Percentiles rank a stretch among this genome's conserved stretches.
Evolutionary conservation across 2,329 filamentous ascomycete species (phyloP).

Genomic region (Nemania sp.): DNA sequence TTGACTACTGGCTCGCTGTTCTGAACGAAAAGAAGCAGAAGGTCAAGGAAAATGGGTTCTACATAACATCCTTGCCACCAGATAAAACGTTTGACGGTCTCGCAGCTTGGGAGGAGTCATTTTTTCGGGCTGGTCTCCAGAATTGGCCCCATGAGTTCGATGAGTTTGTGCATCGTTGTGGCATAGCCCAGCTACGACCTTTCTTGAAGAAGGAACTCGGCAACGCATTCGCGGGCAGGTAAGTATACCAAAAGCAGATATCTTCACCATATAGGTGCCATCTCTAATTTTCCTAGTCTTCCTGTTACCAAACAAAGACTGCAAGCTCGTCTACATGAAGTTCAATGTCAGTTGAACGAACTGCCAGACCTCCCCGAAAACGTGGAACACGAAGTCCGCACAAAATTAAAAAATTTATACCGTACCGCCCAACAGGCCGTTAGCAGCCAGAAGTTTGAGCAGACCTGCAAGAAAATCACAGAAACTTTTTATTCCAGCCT

Average conservation of each 20-base stretch:
- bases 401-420: slow-evolving; percentile 41
- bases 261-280: neutral
- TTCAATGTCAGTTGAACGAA: slow-evolving; percentile 55
- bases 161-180: slow-evolving; percentile 49
- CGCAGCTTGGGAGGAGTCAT: slow-evolving; percentile 50
- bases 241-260: neutral
- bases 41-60: slow-evolving; percentile 72
- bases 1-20: slow-evolving; percentile 56
- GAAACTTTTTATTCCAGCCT: slow-evolving; percentile 28
- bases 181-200: slow-evolving; percentile 54
- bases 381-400: slow-evolving; percentile 62
- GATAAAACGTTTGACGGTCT: slow-evolving; percentile 51
- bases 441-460: slow-evolving; percentile 46
- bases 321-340: slow-evolving; percentile 48
- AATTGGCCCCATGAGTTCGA: slow-evolving; percentile 52
- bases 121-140: slow-evolving; percentile 17
- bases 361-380: slow-evolving; percentile 69
- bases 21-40: slow-evolving; percentile 61
- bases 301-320: slow-evolving; percentile 56
- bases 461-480: slow-evolving; percentile 25
- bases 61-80: slow-evolving; percentile 67
- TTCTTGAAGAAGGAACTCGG: slow-evolving; percentile 56
- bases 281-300: slow-evolving; percentile 43
- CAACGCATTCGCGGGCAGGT: slow-evolving; percentile 50
- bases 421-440: slow-evolving; percentile 53